These are phyloP conservation scores for Nadsonia commutata DNA, from an alignment of 1,139 yeast species.

Conservation along the genomic window DNA sequence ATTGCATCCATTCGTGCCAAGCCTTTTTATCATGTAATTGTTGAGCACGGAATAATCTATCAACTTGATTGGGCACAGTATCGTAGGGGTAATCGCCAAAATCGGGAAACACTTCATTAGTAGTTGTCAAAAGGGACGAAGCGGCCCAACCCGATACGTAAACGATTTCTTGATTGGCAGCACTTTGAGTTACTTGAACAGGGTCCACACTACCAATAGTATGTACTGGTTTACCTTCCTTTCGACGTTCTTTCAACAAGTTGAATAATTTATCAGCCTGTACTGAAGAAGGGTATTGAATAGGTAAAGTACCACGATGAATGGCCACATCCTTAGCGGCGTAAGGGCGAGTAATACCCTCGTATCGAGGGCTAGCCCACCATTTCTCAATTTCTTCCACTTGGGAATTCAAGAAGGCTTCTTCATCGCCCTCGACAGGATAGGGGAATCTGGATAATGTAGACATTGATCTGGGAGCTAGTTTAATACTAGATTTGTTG, in stretches of 20 bases:
- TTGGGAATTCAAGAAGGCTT: constrained; percentile 18
- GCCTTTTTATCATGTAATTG: constrained; percentile 41
- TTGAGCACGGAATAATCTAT: constrained; percentile 44
- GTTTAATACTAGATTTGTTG: background rate
- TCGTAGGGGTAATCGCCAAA: constrained; percentile 53
- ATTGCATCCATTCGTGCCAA: constrained; percentile 29
- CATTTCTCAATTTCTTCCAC: constrained; percentile 30
- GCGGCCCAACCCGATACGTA: constrained; percentile 55
- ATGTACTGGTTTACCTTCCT: constrained; percentile 34
- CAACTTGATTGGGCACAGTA: constrained; percentile 53
- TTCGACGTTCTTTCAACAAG: constrained; percentile 28
- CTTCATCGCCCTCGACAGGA: constrained; percentile 24
- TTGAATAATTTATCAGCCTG: constrained; percentile 41
- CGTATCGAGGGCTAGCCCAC: constrained; percentile 39
- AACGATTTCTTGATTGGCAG: constrained; percentile 38
- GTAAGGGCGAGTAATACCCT: constrained; percentile 37
- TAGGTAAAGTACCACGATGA: constrained; percentile 36
- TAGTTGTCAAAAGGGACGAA: constrained; percentile 37
- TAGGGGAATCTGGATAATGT: constrained; percentile 25
- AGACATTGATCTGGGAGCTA: constrained; percentile 5
- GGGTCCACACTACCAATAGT: constrained; percentile 53
- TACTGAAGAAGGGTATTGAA: constrained; percentile 35
- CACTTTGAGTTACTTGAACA: constrained; percentile 43
- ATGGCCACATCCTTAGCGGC: constrained; percentile 38
- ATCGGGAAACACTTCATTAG: constrained; percentile 47